Percentiles rank a stretch among this genome's conserved stretches.
phyloP scores from a whole-genome alignment of 2,329 filamentous ascomycete species.

The Nemania sp. region DNA sequence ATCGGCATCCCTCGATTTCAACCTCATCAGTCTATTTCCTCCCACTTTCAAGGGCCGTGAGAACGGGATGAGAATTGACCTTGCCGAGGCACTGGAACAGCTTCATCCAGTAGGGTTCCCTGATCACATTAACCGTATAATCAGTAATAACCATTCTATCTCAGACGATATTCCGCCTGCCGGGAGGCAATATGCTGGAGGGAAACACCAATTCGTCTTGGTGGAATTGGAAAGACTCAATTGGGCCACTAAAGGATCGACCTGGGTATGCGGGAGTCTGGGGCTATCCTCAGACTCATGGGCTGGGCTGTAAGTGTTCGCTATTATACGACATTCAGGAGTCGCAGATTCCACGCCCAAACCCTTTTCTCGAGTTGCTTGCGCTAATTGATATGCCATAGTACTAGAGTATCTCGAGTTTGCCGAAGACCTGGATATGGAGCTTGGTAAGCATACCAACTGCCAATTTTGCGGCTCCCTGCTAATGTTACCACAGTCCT shows the following conservation, averaged over 20 bases:
- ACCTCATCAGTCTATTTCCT: conserved; percentile 62
- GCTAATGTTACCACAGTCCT: conserved; percentile 45
- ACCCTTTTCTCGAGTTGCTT: neutral
- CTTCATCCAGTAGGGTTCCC: conserved; percentile 50
- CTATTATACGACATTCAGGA: neutral
- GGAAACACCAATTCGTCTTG: conserved; percentile 47
- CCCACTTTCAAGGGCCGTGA: conserved; percentile 60
- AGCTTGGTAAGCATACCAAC: conserved; percentile 45
- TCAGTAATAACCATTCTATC: neutral
- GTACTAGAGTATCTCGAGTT: conserved; percentile 64
- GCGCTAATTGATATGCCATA: neutral
- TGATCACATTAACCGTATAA: neutral
- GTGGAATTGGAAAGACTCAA: conserved; percentile 58
- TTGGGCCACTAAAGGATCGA: conserved; percentile 57
- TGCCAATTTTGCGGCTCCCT: neutral
- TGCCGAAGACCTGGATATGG: conserved; percentile 62
- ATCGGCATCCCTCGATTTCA: conserved; percentile 55
- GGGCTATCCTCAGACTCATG: conserved; percentile 64
- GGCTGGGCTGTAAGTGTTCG: conserved; percentile 49
- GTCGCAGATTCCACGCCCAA: too few species aligned
- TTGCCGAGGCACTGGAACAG: conserved; percentile 55
- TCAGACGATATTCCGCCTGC: conserved; percentile 63
- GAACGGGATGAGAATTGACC: conserved; percentile 61
- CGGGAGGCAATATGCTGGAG: conserved; percentile 66
- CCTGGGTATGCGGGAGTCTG: conserved; percentile 61